Evolutionary conservation across 2,329 filamentous ascomycete genomes (phyloP), one percentile per base, ranked within the genome.

Genomic region (Neoscytalidium dimidiatum): DNA sequence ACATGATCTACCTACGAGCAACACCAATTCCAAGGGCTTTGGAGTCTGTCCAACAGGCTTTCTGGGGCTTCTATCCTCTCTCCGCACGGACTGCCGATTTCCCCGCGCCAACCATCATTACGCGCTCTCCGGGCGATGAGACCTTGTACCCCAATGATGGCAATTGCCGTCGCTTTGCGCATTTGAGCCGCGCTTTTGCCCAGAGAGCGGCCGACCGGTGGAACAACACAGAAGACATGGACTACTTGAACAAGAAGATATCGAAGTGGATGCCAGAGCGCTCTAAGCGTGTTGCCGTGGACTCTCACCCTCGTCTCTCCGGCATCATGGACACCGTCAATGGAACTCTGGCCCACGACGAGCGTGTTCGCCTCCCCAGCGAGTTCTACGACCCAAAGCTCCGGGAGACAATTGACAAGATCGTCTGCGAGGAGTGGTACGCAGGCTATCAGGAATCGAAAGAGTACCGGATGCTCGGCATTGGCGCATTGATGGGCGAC

Each of bases 241-340:
- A 85, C 33, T 94, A 96, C 74, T 81, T 97, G 26, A 93, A 90
- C 71, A 88, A 86, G 66, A 79, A 91, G 66, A 88, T 94, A 62
- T 88, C 90, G 38, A 92, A 91, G 75, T 96, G 90, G 87, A 96
- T 98, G 91, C 92, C 92, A 0, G 83, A 87, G 7, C 83, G 84
- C 51, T 75, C 75, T 31, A 85, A 85, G 11, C 83, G 84, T 43
- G 88, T 97, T 8, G 91, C 90, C 28, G 92, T 98, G 8, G 93
- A 97, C 76, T 89, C 89, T 0, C 89, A 90, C 66, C 95, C 95
- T 0, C 85, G 94, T 49, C 83, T 98, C 13, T 93, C 89, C 5
- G 95, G 95, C 62, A 90, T 99, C 71, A 92, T 96, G 90, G 95
- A 99, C 79, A 95, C 92, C 0, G 86, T 98, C 73, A 98, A 97